phyloP scores from a whole-genome alignment of 2,329 filamentous ascomycete genomes.

The Fusarium nematophilum region DNA sequence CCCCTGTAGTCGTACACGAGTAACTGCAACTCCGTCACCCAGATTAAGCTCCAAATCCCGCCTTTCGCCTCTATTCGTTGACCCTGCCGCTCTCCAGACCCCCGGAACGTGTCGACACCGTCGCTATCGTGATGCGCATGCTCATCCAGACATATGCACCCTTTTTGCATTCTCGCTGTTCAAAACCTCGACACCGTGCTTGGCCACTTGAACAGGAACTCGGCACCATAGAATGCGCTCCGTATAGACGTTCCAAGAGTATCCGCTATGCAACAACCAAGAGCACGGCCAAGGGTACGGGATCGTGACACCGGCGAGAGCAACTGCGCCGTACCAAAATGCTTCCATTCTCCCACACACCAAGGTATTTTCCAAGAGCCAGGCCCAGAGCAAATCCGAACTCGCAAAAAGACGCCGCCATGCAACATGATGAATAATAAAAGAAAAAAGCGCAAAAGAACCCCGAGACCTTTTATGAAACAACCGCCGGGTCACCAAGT shows the following conservation, averaged over 20 bases:
- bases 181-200: neutral
- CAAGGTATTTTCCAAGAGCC: slow-evolving; percentile 38
- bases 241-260: slow-evolving; percentile 14
- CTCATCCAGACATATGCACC: slow-evolving; percentile 5
- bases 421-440: slow-evolving; percentile 51
- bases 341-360: slow-evolving; percentile 37
- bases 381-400: slow-evolving; percentile 28
- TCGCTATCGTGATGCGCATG: slow-evolving; percentile 30
- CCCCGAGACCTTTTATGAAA: neutral
- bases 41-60: slow-evolving; percentile 43
- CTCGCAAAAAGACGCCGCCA: slow-evolving; percentile 49
- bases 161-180: slow-evolving; percentile 9
- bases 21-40: slow-evolving; percentile 47
- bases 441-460: slow-evolving; percentile 25
- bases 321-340: slow-evolving; percentile 34
- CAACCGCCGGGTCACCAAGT: neutral
- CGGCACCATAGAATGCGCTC: neutral
- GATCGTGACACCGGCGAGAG: slow-evolving; percentile 16
- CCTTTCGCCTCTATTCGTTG: slow-evolving; percentile 31
- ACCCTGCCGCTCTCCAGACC: slow-evolving; percentile 26
- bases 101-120: slow-evolving; percentile 29
- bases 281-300: slow-evolving; percentile 19
- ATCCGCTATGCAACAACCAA: slow-evolving; percentile 20
- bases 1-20: slow-evolving; percentile 50
- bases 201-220: neutral